These are phyloP conservation scores for Ustilago lituana DNA, from an alignment of 1,284 basidiomycete species.

Conservation along the genomic window DNA sequence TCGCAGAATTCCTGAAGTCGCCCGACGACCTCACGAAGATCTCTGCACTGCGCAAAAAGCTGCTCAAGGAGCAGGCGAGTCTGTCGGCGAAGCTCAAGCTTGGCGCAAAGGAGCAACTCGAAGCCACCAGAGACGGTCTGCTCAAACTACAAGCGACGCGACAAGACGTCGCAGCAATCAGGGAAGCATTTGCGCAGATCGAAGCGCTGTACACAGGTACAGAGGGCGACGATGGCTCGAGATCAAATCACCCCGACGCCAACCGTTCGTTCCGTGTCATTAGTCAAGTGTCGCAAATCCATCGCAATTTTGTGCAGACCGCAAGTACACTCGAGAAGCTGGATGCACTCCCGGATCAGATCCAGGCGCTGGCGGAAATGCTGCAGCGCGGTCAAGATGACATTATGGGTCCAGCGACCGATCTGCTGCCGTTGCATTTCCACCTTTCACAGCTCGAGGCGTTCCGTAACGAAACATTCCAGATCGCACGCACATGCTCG, in stretches of 20 bases:
- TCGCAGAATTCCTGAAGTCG: slow-evolving; percentile 68
- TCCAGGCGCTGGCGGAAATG: slow-evolving; percentile 81
- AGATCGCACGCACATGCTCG: slow-evolving; percentile 72
- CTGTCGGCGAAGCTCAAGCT: slow-evolving; percentile 90
- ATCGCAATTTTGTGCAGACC: slow-evolving; percentile 92
- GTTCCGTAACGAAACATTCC: slow-evolving; percentile 77
- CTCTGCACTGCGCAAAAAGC: slow-evolving; percentile 86
- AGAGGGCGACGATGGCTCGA: slow-evolving; percentile 23
- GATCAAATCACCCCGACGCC: slow-evolving; percentile 35
- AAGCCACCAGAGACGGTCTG: slow-evolving; percentile 88
- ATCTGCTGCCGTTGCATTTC: slow-evolving; percentile 89
- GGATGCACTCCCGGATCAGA: slow-evolving; percentile 84
- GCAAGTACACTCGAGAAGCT: slow-evolving; percentile 94
- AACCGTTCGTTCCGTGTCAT: slow-evolving; percentile 57
- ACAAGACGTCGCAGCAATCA: slow-evolving; percentile 83
- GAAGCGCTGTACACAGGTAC: slow-evolving; percentile 73
- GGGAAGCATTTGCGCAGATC: slow-evolving; percentile 89
- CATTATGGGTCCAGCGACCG: slow-evolving; percentile 80
- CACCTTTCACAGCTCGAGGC: slow-evolving; percentile 87
- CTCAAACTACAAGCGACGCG: slow-evolving; percentile 84
- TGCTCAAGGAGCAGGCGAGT: slow-evolving; percentile 95
- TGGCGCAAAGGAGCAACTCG: slow-evolving; percentile 92
- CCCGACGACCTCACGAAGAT: slow-evolving; percentile 95
- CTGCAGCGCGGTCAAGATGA: slow-evolving; percentile 79
- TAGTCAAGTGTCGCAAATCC: slow-evolving; percentile 84